Evolutionary conservation across 306 rosid species (phyloP).

Genomic region (Lagenaria siceraria): DNA sequence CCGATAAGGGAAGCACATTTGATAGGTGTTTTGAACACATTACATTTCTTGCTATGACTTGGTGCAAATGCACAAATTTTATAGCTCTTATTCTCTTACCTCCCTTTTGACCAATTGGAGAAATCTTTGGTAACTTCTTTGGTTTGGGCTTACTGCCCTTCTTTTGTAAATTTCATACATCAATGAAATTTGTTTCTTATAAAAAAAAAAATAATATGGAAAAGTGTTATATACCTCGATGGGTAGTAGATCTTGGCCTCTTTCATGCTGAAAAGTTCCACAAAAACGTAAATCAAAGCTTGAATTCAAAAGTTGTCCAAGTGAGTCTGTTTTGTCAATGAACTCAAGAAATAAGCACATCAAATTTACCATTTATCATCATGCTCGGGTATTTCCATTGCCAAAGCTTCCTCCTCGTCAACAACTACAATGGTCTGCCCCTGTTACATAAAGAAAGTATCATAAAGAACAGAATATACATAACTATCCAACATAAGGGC

Average conservation of each 20-base stretch:
- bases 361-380: slow-evolving; percentile 37
- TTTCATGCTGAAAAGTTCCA: slow-evolving; percentile 48
- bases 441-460: slow-evolving; percentile 19
- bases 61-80: no score
- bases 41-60: no score
- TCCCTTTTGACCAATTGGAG: no score
- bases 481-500: not conserved
- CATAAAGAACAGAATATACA: not conserved
- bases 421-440: slow-evolving; percentile 54
- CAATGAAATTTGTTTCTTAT: no score
- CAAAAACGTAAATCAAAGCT: not conserved
- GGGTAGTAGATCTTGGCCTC: slow-evolving; percentile 74
- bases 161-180: no score
- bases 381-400: slow-evolving; percentile 28
- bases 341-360: not conserved
- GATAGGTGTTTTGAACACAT: no score
- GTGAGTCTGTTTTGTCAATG: not conserved
- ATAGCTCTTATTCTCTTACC: no score
- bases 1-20: no score
- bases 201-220: not conserved
- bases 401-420: slow-evolving; percentile 53
- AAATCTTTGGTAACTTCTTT: no score
- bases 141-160: no score
- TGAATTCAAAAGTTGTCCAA: not conserved
- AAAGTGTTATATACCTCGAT: slow-evolving; percentile 42